Base-by-base conservation (phyloP, 495 filamentous ascomycete species). In the Penicillium canescens region DNA sequence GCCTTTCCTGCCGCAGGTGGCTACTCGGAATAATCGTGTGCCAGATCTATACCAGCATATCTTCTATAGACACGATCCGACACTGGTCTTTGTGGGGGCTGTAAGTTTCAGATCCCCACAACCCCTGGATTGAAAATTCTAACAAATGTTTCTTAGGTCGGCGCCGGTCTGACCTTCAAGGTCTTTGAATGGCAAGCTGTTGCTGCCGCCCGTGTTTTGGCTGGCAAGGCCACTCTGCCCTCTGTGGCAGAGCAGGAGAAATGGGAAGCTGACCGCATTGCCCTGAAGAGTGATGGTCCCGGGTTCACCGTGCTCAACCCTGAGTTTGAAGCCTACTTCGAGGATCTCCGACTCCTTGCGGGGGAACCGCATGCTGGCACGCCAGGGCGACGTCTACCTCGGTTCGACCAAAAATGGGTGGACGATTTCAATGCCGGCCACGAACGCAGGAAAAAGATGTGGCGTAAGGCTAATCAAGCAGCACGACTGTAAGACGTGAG, bases 171-270 rank as follows among this genome's bases (percentile, higher is more conserved):
- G n/a, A 83, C 78, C 3, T 82, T 85, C 67, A 76, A 76, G 20
- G 72, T 83, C 2, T 84, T 81, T 45, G 82, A 86, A 66, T 84
- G 78, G 77, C 82, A 86, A 62, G 82, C 82, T 12, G 81, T 84
- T 1, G 75, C 77, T 0, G 76, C 78, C 0, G 82, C 82, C 0
- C 77, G 82, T 5, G 72, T 80, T 6, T 67, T 84, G 2, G 78
- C 82, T 0, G 82, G 82, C n/a, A 68, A 71, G 12, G 75, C 71
- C 0, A 55, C 52, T 7, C 59, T 85, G 10, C 82, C 82, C 0
- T 44, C 70, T 0, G 14, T 67, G 0, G 46, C 56, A 2, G 75
- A 76, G 53, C 79, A 79, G 59, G 55, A 67, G 47, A 68, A 67
- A 42, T 85, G 82, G 82, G 82, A 85, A 55, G 42, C 57, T 0